Evolutionary conservation across 2,329 filamentous ascomycete genomes (phyloP), one percentile per base, ranked within the genome.

Genomic region (Thielaviopsis euricoi): DNA sequence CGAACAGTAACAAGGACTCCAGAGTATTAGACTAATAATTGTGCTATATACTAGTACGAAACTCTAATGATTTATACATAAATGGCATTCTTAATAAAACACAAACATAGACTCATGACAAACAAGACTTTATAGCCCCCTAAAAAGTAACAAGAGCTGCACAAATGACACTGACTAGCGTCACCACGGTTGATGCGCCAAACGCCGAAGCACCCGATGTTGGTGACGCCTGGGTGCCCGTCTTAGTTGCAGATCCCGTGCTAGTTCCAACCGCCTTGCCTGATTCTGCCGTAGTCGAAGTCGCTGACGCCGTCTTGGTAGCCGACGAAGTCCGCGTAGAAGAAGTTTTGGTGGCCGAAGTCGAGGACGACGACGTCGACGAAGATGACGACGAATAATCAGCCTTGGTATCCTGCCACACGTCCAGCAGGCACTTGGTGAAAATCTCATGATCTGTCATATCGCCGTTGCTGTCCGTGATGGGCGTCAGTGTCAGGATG

Each of bases 401-500:
- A 6, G 22, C 23, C 21, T 52, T 53, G 26, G 49, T 29, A 15
- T 26, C 22, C 21, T 57, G 21, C 58, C 60, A 61, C 21, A 56
- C 23, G 2, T 62, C 64, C 62, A 67, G 61, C 10, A 69, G 60
- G 9, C 63, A 48, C 53, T 61, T 65, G 50, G 67, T 64, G 37
- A 68, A 64, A 13, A 67, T 61, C 19, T 60, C n/a, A 17, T 61
- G 58, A 43, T 61, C 51, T 22, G 52, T 52, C 40, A 57, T 58
- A 51, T 61, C 57, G 40, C 59, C 62, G 37, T 66, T 66, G 21
- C 65, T 65, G 25, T 67, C 64, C 49, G 63, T 65, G 12, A 64
- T 64, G 0, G 74, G 74, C 23, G 73, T 74, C n/a, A 75, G 63
- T 33, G 69, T 71, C 52, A 76, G 63, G 46, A 74, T 62, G 59